Evolutionary conservation across 345 rosid species (phyloP), one percentile per base, ranked within the genome.

Genomic region (Nasturtium officinale): DNA sequence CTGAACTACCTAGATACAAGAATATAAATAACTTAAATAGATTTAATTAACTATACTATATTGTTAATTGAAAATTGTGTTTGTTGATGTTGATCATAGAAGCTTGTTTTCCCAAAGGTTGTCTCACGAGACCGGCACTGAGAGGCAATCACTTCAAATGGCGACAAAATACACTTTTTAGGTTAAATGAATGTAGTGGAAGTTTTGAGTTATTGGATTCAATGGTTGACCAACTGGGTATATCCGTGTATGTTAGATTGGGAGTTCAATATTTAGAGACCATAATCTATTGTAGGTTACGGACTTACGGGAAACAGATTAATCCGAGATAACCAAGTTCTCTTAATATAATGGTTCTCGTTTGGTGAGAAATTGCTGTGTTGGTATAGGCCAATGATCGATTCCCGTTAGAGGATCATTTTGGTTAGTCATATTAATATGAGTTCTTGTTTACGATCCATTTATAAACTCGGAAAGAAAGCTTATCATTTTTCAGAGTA

Each of bases 81-180:
- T 38, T 12, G 52, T 65, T 43, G 50, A 28, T 55, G 46, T 38
- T 45, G 62, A 53, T 53, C 37, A 32, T 43, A 75, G 25, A 47
- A 3, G 64, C 37, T 40, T 59, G 54, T 25, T 40, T 42, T 23
- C 1, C 2, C 7, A 7, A 48, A 64, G 54, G 40, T 65, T 58
- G 68, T 77, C 68, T 71, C 62, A 12, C 17, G 17, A 71, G 77
- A 77, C 80, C 57, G 80, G 68, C 80, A 71, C 68, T 65, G 15
- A 26, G 10, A 37, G 16, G 35, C 57, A 58, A 6, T 60, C 59
- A 73, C 55, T 38, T 33, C 40, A 71, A 51, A 48, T 20, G 11
- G 23, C 61, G 61, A 77, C 72, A 71, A 71, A 70, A 12, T 65
- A 21, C 62, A 58, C 76, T 29, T 64, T 71, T 58, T 25, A 21